Conservation (phyloP, 352 stramenopile genomes). For the Bremia lactucae region DNA sequence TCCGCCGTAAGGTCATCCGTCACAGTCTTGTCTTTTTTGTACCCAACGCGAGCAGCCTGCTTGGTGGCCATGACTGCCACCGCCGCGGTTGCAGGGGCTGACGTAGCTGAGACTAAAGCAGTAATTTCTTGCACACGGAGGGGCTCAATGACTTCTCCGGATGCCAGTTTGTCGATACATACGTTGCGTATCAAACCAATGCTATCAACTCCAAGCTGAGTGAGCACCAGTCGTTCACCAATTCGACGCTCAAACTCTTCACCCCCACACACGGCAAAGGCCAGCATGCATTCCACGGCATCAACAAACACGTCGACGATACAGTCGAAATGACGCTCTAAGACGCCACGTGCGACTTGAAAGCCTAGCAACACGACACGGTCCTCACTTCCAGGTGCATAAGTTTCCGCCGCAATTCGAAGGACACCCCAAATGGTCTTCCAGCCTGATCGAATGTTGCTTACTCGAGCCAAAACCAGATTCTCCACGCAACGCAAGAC, state of each 20-base stretch:
- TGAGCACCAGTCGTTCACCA: constrained; percentile 43
- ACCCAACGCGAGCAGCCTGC: constrained; percentile 39
- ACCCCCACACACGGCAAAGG: constrained; percentile 65
- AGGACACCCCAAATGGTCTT: constrained; percentile 91
- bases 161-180: constrained; percentile 65
- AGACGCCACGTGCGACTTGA: constrained; percentile 80
- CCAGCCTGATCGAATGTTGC: constrained; percentile 89
- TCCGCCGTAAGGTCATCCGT: constrained; percentile 13
- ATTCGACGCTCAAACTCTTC: constrained; percentile 48
- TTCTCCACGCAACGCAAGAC: constrained; percentile 88
- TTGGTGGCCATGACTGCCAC: constrained; percentile 11
- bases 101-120: constrained; percentile 4
- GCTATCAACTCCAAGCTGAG: constrained; percentile 59
- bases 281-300: constrained; percentile 66
- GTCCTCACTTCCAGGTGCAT: constrained; percentile 53
- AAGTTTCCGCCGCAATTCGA: constrained; percentile 77
- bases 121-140: constrained; percentile 14
- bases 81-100: constrained; percentile 4
- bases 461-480: constrained; percentile 81
- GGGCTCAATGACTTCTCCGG: constrained; percentile 61
- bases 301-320: constrained; percentile 76
- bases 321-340: constrained; percentile 63
- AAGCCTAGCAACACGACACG: constrained; percentile 80
- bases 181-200: constrained; percentile 51
- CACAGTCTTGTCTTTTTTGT: constrained; percentile 43